Conservation (phyloP, 164 flowering plant genomes). For the Litsea cubeba region DNA sequence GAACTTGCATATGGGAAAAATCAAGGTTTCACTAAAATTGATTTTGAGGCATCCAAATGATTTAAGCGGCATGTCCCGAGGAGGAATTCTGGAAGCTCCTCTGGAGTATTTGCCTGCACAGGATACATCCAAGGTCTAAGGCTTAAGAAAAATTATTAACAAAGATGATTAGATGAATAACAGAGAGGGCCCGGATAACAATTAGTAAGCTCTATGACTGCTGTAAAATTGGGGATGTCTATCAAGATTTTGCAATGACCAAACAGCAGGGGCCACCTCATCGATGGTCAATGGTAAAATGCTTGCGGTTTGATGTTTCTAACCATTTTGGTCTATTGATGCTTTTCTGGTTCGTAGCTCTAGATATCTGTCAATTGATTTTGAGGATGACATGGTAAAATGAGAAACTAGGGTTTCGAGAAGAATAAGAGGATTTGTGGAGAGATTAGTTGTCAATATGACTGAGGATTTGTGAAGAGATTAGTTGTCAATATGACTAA, state of each 20-base stretch:
- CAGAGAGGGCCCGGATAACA: background rate
- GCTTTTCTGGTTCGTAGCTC: background rate
- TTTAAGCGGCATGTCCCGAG: constrained; percentile 83
- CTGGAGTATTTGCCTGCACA: constrained; percentile 67
- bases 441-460: no score
- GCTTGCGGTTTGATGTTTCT: background rate
- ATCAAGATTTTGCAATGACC: background rate
- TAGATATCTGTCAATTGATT: background rate
- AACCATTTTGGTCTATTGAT: background rate
- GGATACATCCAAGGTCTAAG: background rate
- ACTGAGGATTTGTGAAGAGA: no score
- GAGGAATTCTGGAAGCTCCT: constrained; percentile 87
- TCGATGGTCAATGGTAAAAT: background rate
- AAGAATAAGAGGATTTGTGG: no score
- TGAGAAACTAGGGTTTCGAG: no score
- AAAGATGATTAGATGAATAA: background rate
- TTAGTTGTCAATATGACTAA: no score
- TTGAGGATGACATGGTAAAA: no score
- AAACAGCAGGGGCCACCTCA: background rate
- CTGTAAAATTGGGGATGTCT: background rate
- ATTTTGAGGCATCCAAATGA: constrained; percentile 64
- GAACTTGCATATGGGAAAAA: background rate
- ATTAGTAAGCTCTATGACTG: background rate
- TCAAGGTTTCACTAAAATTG: constrained; percentile 35
- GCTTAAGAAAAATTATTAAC: background rate